phyloP scores from a whole-genome alignment of 2,329 filamentous ascomycete species.

The Chalara sp. region DNA sequence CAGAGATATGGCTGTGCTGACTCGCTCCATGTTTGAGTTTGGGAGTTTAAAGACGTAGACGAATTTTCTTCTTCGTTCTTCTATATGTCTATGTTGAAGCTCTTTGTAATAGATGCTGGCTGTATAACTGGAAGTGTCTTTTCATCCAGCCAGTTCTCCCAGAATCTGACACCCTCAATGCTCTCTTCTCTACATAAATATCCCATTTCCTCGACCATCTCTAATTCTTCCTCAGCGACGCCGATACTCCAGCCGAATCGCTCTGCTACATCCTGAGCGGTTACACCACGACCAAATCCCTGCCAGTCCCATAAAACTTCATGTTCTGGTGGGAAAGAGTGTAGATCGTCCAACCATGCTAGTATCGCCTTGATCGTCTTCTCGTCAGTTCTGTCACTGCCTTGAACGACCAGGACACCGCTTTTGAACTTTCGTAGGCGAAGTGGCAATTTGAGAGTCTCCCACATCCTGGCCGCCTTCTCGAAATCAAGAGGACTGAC shows the following conservation, averaged over 20 bases:
- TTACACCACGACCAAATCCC: constrained; percentile 75
- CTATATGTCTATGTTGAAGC: no score
- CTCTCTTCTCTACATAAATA: constrained; percentile 85
- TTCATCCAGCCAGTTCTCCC: constrained; percentile 59
- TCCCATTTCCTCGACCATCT: constrained; percentile 93
- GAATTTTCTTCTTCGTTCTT: no score
- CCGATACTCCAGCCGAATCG: constrained; percentile 95
- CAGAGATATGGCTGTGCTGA: no score
- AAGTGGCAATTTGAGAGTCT: constrained; percentile 77
- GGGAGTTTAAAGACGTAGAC: no score
- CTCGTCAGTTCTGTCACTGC: constrained; percentile 81
- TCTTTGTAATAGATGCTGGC: no score
- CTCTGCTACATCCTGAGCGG: constrained; percentile 82
- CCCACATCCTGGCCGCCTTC: constrained; percentile 83
- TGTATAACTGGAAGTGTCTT: no score
- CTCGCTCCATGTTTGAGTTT: no score
- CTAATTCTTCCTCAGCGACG: constrained; percentile 88
- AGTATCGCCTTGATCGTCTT: constrained; percentile 74
- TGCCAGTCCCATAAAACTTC: constrained; percentile 70
- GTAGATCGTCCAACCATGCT: constrained; percentile 70
- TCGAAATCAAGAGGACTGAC: constrained; percentile 89
- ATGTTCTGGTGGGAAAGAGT: constrained; percentile 55
- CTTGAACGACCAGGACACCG: constrained; percentile 89
- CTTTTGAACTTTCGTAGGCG: constrained; percentile 84
- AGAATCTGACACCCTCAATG: constrained; percentile 85